Evolutionary conservation across 257 asterid genomes (phyloP).

Genomic region (Gardenia jasminoides): DNA sequence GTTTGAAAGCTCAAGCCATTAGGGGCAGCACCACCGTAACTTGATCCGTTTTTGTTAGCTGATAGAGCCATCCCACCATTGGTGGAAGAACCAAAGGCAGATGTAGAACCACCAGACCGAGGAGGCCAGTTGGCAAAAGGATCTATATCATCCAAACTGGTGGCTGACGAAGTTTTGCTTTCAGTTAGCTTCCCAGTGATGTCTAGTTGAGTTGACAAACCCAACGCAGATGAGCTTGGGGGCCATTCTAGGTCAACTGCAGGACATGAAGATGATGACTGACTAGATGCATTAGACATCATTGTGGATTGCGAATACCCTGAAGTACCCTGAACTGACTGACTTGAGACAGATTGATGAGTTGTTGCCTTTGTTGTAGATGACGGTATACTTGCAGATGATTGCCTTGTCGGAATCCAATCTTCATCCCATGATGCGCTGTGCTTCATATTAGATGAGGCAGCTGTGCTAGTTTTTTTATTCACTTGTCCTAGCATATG

Average conservation of each 20-base stretch:
- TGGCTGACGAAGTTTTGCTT: slow-evolving; percentile 39
- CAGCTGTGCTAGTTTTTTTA: slow-evolving; percentile 39
- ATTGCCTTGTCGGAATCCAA: slow-evolving; percentile 70
- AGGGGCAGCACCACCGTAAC: slow-evolving; percentile 28
- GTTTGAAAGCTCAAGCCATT: slow-evolving; percentile 54
- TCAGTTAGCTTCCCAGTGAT: slow-evolving; percentile 36
- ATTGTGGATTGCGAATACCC: slow-evolving; percentile 30
- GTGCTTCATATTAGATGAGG: slow-evolving; percentile 47
- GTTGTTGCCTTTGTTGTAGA: slow-evolving; percentile 40
- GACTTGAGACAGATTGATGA: slow-evolving; percentile 44
- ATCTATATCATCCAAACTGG: slow-evolving; percentile 64
- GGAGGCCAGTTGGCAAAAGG: slow-evolving; percentile 99
- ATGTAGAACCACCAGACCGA: slow-evolving; percentile 48
- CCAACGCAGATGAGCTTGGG: slow-evolving; percentile 52
- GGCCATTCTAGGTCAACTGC: slow-evolving; percentile 99
- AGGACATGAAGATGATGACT: slow-evolving; percentile 62
- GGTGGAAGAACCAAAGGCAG: slow-evolving; percentile 40
- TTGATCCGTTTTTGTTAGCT: slow-evolving; percentile 31
- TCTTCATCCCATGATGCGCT: slow-evolving; percentile 94
- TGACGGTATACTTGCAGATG: slow-evolving; percentile 44
- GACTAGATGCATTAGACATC: slow-evolving; percentile 46
- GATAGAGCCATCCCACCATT: slow-evolving; percentile 44
- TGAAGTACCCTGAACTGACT: slow-evolving; percentile 41
- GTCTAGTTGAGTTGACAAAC: slow-evolving; percentile 36
- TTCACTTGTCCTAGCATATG: slow-evolving; percentile 50